A percentile compares a stretch with the other conserved stretches of the same genome.
Evolutionary conservation across 2,329 filamentous ascomycete genomes (phyloP).

Genomic region (Colletotrichum simmondsii): DNA sequence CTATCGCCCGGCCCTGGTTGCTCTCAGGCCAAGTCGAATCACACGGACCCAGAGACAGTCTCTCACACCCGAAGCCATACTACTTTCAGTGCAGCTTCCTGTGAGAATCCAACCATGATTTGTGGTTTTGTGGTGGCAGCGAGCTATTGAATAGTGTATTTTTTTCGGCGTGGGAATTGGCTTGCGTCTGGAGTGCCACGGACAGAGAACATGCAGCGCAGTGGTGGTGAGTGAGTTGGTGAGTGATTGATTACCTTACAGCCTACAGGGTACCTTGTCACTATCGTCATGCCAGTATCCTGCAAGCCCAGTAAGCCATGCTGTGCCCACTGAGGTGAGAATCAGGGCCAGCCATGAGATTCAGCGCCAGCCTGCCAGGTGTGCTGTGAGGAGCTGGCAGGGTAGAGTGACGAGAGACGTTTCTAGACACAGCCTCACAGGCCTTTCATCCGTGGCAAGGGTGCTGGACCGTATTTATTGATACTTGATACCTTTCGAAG

Average conservation of each 20-base stretch:
- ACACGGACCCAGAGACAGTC: not conserved
- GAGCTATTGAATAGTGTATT: not conserved
- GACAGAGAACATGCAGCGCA: not conserved
- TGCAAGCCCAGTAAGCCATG: slow-evolving; percentile 3
- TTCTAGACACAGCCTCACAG: slow-evolving; percentile 9
- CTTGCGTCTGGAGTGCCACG: slow-evolving; percentile 26
- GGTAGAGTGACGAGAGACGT: slow-evolving; percentile 11
- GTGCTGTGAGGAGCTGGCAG: not conserved
- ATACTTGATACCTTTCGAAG: not conserved
- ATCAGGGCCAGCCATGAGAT: not conserved
- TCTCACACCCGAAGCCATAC: slow-evolving; percentile 15
- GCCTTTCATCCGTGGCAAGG: not conserved
- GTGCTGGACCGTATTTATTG: not conserved
- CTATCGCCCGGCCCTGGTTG: not conserved
- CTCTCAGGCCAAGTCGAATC: not conserved
- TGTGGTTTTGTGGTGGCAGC: not conserved
- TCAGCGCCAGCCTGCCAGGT: not conserved
- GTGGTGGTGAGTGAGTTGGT: not conserved
- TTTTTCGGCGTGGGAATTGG: not conserved
- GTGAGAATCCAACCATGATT: slow-evolving; percentile 6
- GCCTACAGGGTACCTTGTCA: not conserved
- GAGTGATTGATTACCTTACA: not conserved
- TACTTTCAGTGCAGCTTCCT: slow-evolving; percentile 3
- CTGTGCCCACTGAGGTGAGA: not conserved
- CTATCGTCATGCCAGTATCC: not conserved